Base-by-base conservation (phyloP, 2,329 filamentous ascomycete species). In the Fusarium poae region DNA sequence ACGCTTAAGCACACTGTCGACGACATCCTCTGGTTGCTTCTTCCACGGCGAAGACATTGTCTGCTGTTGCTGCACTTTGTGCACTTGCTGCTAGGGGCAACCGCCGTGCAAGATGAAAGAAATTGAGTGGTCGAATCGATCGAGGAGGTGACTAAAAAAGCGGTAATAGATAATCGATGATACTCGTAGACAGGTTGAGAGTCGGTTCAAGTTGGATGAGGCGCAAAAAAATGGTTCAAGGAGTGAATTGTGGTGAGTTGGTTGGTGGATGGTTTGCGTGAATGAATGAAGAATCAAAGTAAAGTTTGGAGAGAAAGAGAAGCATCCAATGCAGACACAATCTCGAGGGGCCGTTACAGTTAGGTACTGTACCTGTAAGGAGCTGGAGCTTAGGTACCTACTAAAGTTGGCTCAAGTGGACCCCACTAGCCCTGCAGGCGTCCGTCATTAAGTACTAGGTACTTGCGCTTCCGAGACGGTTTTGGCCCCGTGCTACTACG, bases 1-100 rank as follows among this genome's bases (percentile, higher is more conserved):
- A 81, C 91, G 84, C 79, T 90, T 90, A 75, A 92, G 84, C 58
- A 93, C 89, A 79, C 87, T 88, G 78, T 91, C 89, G 56, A 84
- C 88, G 57, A 90, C 88, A 74, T 82, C 86, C 76, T 90, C 88
- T 37, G 88, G 87, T 75, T 89, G 86, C 72, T 86, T 85, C 79
- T 88, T 88, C 80, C 86, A 85, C 63, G 87, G 86, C 72, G 87
- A 89, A 74, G 86, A 82, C 87, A 89, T 89, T 54, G 44, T 34
- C 35, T 58, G 73, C 39, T 21, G 18, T 29, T 21, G 44, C 43
- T 40, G 53, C 53, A 68, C 65, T 65, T 51, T 60, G 46, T 60
- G 60, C 50, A 65, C 62, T 50, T 58, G 67, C 63, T 70, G 67
- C 67, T 68, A 70, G 67, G 67, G 67, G 67, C 67, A 69, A 69